These are phyloP conservation scores for Cladosporium austrohemisphaericum DNA, from an alignment of 2,329 filamentous ascomycete species.

Conservation along the genomic window DNA sequence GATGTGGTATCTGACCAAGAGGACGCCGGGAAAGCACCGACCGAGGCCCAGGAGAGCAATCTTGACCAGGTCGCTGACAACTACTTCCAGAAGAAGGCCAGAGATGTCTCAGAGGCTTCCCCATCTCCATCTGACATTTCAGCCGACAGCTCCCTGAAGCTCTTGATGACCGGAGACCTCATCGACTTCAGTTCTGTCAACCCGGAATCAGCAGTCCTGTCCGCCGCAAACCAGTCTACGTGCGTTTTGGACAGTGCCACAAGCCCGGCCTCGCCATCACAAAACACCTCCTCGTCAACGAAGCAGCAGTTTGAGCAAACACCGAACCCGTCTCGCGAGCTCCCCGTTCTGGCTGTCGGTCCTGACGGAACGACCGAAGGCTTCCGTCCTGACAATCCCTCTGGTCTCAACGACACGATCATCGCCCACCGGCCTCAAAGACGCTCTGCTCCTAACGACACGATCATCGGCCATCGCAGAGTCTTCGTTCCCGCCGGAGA, in stretches of 20 bases:
- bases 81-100: too few relatives aligned
- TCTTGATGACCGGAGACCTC: neutral
- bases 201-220: neutral
- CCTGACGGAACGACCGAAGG: too few relatives aligned
- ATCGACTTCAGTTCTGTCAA: conserved; percentile 4
- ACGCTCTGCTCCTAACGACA: conserved; percentile 3
- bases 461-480: conserved; percentile 15
- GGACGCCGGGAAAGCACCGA: too few relatives aligned
- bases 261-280: neutral
- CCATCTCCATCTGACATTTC: too few relatives aligned
- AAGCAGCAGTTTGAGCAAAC: too few relatives aligned
- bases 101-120: too few relatives aligned
- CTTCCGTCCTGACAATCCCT: neutral
- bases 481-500: conserved; percentile 32
- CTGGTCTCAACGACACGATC: neutral
- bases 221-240: neutral
- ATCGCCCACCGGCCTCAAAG: neutral
- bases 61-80: too few relatives aligned
- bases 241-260: neutral
- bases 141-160: neutral
- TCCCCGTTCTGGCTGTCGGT: too few relatives aligned
- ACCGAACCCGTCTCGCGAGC: too few relatives aligned
- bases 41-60: too few relatives aligned
- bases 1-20: neutral
- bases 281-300: neutral